Percentiles rank a stretch among this genome's conserved stretches.
Conservation (phyloP, 768 basidiomycete species). For the Pleurotus tuoliensis region DNA sequence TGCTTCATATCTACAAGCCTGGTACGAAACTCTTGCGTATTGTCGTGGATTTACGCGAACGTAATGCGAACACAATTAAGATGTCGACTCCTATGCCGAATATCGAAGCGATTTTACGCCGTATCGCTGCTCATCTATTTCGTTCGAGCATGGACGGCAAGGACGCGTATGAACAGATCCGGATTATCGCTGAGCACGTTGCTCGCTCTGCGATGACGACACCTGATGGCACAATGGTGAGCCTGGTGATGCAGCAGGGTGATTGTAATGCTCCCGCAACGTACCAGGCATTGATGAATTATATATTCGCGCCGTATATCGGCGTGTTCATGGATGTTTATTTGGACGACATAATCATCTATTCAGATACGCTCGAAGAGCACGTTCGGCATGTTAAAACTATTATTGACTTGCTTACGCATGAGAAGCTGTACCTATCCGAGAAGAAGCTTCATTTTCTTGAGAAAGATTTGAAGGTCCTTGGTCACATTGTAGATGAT, state of each 20-base stretch:
- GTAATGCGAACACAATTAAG: no score
- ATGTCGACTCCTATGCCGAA: no score
- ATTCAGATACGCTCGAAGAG: conserved; percentile 24
- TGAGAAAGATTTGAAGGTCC: no score
- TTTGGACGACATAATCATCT: conserved; percentile 15
- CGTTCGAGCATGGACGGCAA: conserved; percentile 21
- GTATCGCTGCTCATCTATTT: no score
- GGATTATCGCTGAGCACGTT: conserved; percentile 24
- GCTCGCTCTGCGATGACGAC: conserved; percentile 23
- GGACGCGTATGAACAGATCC: conserved; percentile 39
- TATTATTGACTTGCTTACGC: conserved; percentile 26
- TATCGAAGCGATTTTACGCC: no score
- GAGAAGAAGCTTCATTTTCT: no score
- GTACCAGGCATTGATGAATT: background rate
- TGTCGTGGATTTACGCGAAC: no score
- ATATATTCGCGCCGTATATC: conserved; percentile 4
- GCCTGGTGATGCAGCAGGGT: conserved; percentile 28
- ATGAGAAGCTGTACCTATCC: conserved; percentile 32
- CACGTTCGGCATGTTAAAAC: conserved; percentile 27
- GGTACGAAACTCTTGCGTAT: no score
- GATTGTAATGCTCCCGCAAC: background rate
- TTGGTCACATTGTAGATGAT: no score
- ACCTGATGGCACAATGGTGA: conserved; percentile 30
- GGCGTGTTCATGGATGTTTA: conserved; percentile 10
- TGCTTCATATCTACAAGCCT: conserved; percentile 14